Conservation (phyloP, 2,329 filamentous ascomycete species). For the Fusarium pilosicola region DNA sequence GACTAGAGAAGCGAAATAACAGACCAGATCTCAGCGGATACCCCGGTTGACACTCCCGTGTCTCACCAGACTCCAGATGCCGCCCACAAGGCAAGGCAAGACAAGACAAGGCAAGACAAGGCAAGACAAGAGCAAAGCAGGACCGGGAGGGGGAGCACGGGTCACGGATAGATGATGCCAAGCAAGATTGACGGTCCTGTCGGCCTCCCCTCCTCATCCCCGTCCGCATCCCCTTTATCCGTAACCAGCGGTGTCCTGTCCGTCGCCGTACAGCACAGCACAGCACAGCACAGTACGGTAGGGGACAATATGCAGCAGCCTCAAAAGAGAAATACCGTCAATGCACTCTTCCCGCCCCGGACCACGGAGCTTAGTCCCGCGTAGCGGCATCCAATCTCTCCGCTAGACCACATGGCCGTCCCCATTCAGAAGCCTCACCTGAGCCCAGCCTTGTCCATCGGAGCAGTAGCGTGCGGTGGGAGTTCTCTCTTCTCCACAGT, state of each 20-base stretch:
- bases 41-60: conserved; percentile 46
- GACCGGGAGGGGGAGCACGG: neutral
- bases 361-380: neutral
- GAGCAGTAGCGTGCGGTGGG: conserved; percentile 42
- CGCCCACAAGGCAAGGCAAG: conserved; percentile 40
- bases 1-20: neutral
- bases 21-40: conserved; percentile 35
- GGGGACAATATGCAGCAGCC: conserved; percentile 20
- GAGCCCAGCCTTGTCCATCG: conserved; percentile 29
- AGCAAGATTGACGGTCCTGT: conserved; percentile 1
- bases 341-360: conserved; percentile 13
- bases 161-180: conserved; percentile 2
- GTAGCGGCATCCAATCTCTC: conserved; percentile 7
- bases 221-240: conserved; percentile 10
- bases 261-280: neutral
- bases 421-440: conserved; percentile 37
- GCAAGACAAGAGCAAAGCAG: conserved; percentile 24
- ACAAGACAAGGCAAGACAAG: conserved; percentile 34
- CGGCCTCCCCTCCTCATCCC: conserved; percentile 15
- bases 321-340: conserved; percentile 29
- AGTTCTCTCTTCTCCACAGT: conserved; percentile 19
- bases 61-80: conserved; percentile 40
- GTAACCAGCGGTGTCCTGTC: neutral
- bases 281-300: neutral
- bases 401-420: conserved; percentile 31